Percentiles rank a stretch among this genome's conserved stretches.
Evolutionary conservation across 495 filamentous ascomycete genomes (phyloP).

Genomic region (Penicillium odoratum): DNA sequence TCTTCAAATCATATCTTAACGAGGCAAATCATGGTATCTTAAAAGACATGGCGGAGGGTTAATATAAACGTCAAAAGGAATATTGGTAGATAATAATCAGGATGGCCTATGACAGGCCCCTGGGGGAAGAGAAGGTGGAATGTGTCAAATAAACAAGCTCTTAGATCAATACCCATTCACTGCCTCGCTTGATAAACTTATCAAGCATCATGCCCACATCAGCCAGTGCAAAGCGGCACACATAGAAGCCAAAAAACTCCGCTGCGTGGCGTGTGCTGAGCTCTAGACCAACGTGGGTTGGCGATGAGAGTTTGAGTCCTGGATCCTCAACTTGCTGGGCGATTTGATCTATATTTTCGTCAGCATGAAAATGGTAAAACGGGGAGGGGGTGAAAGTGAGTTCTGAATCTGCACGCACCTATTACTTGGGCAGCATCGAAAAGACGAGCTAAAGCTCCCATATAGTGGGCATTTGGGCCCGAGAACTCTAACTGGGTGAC

Average conservation of each 20-base stretch:
- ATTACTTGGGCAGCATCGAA: conserved; percentile 94
- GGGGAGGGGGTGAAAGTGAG: neutral
- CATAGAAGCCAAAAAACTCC: conserved; percentile 96
- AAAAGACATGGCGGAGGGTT: conserved; percentile 27
- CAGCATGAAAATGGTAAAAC: conserved; percentile 13
- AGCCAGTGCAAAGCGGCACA: conserved; percentile 87
- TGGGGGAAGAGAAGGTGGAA: neutral
- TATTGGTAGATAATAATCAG: conserved; percentile 13
- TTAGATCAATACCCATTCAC: conserved; percentile 82
- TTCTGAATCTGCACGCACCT: conserved; percentile 60
- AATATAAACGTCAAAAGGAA: conserved; percentile 27
- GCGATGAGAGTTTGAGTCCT: conserved; percentile 75
- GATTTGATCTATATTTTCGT: conserved; percentile 77
- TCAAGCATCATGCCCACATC: conserved; percentile 87
- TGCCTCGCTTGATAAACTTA: conserved; percentile 95
- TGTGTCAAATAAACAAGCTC: neutral
- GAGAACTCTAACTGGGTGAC: conserved; percentile 66
- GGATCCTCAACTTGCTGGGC: conserved; percentile 94
- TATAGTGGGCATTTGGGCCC: conserved; percentile 86
- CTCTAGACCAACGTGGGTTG: conserved; percentile 91
- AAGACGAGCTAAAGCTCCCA: conserved; percentile 83
- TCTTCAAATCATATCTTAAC: conserved; percentile 30
- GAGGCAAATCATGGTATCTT: conserved; percentile 36
- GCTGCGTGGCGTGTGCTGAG: conserved; percentile 90
- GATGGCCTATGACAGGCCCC: neutral